Evolutionary conservation across 2,329 filamentous ascomycete genomes (phyloP).

Genomic region (Seiridium cupressi): DNA sequence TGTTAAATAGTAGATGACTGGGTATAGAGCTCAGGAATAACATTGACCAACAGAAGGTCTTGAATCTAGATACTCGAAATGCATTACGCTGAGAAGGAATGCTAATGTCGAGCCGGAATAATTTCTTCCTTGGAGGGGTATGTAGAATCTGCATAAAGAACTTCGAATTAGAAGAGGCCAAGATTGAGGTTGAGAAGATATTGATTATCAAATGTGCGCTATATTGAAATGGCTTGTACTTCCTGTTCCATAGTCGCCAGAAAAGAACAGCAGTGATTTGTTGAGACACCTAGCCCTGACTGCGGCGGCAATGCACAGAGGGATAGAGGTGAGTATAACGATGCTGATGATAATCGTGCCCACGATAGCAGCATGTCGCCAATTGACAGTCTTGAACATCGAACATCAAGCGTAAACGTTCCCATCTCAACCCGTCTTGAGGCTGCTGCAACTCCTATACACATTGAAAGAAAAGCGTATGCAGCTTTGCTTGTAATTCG

Average conservation of each 20-base stretch:
- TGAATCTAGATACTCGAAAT: background rate
- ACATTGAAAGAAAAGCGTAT: no score
- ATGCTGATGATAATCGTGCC: background rate
- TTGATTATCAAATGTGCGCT: conserved; percentile 7
- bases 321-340: background rate
- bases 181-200: conserved; percentile 5
- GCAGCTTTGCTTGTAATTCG: no score
- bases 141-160: conserved; percentile 18
- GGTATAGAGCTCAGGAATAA: conserved; percentile 10
- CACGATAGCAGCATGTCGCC: background rate
- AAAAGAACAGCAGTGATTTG: conserved; percentile 5
- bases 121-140: conserved; percentile 10
- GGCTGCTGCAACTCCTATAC: no score
- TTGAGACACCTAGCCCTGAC: background rate
- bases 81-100: conserved; percentile 35
- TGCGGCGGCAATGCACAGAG: background rate
- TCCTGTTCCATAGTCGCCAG: background rate
- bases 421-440: no score
- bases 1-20: conserved; percentile 12
- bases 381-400: no score
- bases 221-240: background rate
- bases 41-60: background rate
- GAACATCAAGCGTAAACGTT: no score
- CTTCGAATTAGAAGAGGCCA: conserved; percentile 15
- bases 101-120: conserved; percentile 40